Conservation (phyloP, 1,284 basidiomycete species). For the Malassezia sp. region DNA sequence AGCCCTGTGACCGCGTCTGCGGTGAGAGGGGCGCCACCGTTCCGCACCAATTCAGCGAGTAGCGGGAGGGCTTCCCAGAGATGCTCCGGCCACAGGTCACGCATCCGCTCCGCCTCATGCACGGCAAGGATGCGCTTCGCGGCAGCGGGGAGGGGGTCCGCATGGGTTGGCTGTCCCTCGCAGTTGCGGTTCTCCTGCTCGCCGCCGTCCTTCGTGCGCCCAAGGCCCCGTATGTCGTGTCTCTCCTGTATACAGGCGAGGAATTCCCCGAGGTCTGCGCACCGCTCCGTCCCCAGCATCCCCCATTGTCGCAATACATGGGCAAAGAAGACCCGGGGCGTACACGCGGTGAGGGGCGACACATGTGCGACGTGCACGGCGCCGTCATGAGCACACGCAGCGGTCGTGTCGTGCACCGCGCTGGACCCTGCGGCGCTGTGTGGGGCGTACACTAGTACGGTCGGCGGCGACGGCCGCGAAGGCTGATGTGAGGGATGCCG, state of each 20-base stretch:
- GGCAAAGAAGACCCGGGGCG: conserved; percentile 7
- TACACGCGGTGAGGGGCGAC: conserved; percentile 8
- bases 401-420: no score
- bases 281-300: not conserved
- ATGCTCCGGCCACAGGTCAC: conserved; percentile 39
- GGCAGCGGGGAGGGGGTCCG: not conserved
- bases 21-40: no score
- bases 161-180: no score
- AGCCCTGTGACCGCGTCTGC: conserved; percentile 16
- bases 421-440: not conserved
- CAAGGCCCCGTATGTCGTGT: no score
- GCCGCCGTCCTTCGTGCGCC: no score
- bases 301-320: conserved; percentile 9
- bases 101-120: conserved; percentile 29
- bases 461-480: not conserved
- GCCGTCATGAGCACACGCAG: not conserved
- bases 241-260: not conserved
- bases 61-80: conserved; percentile 29
- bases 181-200: no score
- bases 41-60: conserved; percentile 20
- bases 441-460: not conserved
- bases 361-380: conserved; percentile 2
- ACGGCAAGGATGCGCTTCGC: conserved; percentile 18
- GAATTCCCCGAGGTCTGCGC: conserved; percentile 7
- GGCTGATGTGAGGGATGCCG: not conserved